Evolutionary conservation across 1,284 basidiomycete species (phyloP).

Genomic region (Melanopsichium pennsylvanicum): DNA sequence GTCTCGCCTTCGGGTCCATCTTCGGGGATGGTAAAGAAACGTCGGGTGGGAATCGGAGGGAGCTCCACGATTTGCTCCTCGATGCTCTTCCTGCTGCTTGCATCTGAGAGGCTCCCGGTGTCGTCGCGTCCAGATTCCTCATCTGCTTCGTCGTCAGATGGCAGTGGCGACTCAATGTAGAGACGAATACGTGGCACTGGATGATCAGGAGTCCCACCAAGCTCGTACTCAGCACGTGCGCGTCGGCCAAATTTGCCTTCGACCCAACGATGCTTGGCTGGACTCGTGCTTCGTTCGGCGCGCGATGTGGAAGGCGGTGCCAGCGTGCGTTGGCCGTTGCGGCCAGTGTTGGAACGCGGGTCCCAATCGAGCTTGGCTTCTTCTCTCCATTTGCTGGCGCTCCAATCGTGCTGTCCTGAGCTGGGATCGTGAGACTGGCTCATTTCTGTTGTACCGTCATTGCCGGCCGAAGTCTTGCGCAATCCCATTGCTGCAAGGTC

Average conservation of each 20-base stretch:
- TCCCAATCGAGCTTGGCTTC: constrained; percentile 43
- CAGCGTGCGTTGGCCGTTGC: constrained; percentile 2
- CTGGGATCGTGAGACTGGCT: constrained; percentile 30
- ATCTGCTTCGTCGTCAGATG: constrained; percentile 49
- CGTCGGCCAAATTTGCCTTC: constrained; percentile 60
- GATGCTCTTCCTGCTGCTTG: constrained; percentile 37
- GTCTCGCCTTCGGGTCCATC: constrained; percentile 46
- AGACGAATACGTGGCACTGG: constrained; percentile 66
- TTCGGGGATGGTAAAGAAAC: constrained; percentile 40
- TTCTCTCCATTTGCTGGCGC: constrained; percentile 40
- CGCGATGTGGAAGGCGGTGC: constrained; percentile 8
- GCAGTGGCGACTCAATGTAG: constrained; percentile 57
- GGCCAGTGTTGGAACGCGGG: constrained; percentile 13
- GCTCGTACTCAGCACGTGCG: constrained; percentile 66
- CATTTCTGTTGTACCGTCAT: not conserved
- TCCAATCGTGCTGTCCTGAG: constrained; percentile 38
- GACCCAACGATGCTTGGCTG: constrained; percentile 51
- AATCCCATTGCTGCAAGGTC: constrained; percentile 47
- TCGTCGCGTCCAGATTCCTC: constrained; percentile 11
- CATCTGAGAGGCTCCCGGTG: constrained; percentile 15
- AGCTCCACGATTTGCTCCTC: constrained; percentile 49
- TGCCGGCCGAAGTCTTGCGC: constrained; percentile 13
- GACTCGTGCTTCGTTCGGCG: constrained; percentile 18
- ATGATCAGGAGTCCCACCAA: constrained; percentile 64
- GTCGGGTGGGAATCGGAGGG: constrained; percentile 13